These are phyloP conservation scores for Przewalskia tangutica DNA, from an alignment of 257 asterid species.

Conservation along the genomic window DNA sequence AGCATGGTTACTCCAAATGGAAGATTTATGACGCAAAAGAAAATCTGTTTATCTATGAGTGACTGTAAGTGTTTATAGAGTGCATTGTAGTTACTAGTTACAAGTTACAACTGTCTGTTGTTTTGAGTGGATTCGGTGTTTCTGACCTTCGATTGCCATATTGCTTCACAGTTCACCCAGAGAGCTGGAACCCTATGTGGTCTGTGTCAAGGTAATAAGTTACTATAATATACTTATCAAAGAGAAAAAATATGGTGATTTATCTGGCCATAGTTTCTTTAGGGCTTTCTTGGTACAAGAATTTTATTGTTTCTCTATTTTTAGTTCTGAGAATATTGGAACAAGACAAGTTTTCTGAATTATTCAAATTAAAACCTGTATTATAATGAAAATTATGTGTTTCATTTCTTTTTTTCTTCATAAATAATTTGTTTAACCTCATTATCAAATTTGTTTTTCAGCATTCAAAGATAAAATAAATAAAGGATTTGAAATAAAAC, in stretches of 20 bases:
- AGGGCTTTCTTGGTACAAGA: neutral
- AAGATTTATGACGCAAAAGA: constrained; percentile 84
- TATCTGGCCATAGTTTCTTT: neutral
- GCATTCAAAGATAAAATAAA: neutral
- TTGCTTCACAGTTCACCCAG: constrained; percentile 33
- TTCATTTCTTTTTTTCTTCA: neutral
- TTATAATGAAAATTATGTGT: neutral
- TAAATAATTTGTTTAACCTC: neutral
- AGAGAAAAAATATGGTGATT: neutral
- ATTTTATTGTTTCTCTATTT: neutral
- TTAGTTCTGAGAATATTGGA: neutral
- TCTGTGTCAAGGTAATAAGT: constrained; percentile 35
- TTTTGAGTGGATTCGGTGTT: neutral
- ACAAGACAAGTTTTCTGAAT: neutral
- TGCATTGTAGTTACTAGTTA: neutral
- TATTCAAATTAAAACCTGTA: neutral
- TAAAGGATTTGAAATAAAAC: neutral
- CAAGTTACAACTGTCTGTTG: neutral
- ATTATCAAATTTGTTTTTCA: neutral
- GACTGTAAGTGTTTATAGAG: constrained; percentile 22
- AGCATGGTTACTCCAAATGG: constrained; percentile 82
- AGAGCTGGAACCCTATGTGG: constrained; percentile 57
- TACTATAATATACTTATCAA: neutral
- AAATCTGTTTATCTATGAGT: constrained; percentile 94
- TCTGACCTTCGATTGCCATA: neutral